Evolutionary conservation across 2,329 filamentous ascomycete genomes (phyloP).

Genomic region (Verticillium alfalfae): DNA sequence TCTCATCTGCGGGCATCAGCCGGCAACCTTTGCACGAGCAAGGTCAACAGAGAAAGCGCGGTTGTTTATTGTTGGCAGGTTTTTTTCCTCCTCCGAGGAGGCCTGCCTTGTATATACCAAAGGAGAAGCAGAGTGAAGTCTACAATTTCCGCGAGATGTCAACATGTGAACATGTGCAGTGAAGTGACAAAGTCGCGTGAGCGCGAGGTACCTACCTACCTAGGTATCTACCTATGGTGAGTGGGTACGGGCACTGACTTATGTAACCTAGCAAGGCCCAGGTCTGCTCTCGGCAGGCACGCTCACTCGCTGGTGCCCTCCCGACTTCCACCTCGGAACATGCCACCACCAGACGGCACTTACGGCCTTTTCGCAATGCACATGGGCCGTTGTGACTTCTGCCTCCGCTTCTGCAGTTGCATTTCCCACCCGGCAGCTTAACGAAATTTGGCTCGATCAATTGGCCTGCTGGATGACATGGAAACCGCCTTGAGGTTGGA

Average conservation of each 20-base stretch:
- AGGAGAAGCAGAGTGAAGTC: neutral
- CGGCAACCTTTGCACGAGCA: neutral
- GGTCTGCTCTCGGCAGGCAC: neutral
- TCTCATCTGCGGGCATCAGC: neutral
- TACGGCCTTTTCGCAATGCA: too few species aligned
- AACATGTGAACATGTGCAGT: neutral
- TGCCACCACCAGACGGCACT: neutral
- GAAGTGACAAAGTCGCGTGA: too few species aligned
- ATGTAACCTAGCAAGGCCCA: neutral
- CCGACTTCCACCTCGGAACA: neutral
- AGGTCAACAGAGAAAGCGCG: neutral
- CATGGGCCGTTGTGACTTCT: too few species aligned
- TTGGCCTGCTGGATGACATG: neutral
- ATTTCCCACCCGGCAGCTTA: neutral
- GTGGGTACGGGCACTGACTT: neutral
- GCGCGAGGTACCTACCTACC: too few species aligned
- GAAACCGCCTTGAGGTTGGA: neutral
- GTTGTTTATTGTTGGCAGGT: neutral
- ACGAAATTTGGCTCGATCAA: neutral
- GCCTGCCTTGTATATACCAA: neutral
- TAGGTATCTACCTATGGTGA: too few species aligned
- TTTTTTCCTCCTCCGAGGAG: neutral
- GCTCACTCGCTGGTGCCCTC: neutral
- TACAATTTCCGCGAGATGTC: neutral
- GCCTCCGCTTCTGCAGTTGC: neutral